Percentiles rank a stretch among this genome's conserved stretches.
Evolutionary conservation across 371 early-diverging fungal species (phyloP).

Genomic region (Circinella minor): DNA sequence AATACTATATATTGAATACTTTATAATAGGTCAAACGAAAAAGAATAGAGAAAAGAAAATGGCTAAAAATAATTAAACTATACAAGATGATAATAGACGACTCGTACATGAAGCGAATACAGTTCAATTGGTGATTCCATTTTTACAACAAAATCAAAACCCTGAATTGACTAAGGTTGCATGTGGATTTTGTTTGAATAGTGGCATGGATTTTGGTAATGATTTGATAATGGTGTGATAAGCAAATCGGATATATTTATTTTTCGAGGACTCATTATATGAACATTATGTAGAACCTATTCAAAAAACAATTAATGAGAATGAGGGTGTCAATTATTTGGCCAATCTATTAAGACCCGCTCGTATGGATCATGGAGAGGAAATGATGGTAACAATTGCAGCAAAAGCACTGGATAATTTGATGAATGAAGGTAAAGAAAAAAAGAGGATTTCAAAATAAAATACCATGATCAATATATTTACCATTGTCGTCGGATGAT

Average conservation of each 20-base stretch:
- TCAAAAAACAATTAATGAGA: constrained; percentile 4
- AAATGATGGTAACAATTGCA: constrained; percentile 40
- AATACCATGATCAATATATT: background rate
- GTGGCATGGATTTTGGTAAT: constrained; percentile 79
- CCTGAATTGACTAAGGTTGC: constrained; percentile 56
- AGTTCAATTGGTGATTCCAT: constrained; percentile 46
- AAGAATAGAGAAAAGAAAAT: background rate
- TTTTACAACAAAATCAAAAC: constrained; percentile 40
- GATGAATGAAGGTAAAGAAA: constrained; percentile 33
- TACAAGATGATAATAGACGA: constrained; percentile 69
- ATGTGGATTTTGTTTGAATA: constrained; percentile 75
- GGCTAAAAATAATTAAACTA: too few species aligned
- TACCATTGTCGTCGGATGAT: too few species aligned
- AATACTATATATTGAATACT: background rate
- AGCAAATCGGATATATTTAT: too few species aligned
- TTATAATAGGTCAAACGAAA: background rate
- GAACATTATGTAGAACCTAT: background rate
- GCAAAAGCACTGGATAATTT: constrained; percentile 40
- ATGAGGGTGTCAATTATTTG: constrained; percentile 40
- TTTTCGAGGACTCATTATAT: too few species aligned
- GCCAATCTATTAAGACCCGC: constrained; percentile 39
- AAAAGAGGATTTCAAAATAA: constrained; percentile 11
- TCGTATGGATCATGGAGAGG: constrained; percentile 42
- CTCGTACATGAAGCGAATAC: constrained; percentile 57
- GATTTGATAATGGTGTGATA: background rate